Percentiles rank a stretch among this genome's conserved stretches.
Conservation (phyloP, 2,329 filamentous ascomycete genomes). For the Dichotomopilus funicola region DNA sequence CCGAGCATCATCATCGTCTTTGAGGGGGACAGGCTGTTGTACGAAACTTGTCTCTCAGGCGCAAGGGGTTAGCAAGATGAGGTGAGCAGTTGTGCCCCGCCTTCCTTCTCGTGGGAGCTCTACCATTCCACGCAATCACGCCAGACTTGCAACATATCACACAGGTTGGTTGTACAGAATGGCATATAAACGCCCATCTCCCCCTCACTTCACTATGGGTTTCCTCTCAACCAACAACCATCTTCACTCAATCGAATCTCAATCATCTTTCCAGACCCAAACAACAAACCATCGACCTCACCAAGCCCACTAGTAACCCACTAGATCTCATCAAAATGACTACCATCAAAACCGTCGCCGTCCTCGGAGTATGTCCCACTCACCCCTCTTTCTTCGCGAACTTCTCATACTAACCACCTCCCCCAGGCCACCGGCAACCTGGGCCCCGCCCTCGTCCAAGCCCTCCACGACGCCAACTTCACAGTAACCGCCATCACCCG, state of each 20-base stretch:
- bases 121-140: conserved; percentile 14
- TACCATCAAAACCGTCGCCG: conserved; percentile 30
- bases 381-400: background rate
- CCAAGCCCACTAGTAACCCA: background rate
- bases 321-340: conserved; percentile 11
- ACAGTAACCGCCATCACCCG: conserved; percentile 47
- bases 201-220: background rate
- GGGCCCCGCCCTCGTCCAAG: conserved; percentile 27
- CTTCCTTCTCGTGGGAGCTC: background rate
- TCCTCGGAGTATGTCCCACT: conserved; percentile 31
- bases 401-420: background rate
- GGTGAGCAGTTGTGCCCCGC: background rate
- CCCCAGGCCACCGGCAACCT: conserved; percentile 30
- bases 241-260: background rate
- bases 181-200: background rate
- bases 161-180: background rate
- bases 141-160: conserved; percentile 19
- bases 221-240: background rate
- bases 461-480: conserved; percentile 36
- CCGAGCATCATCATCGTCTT: no score
- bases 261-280: background rate
- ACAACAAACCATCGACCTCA: background rate
- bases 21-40: no score
- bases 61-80: no score
- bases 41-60: no score